These are phyloP conservation scores for Sclerospora graminicola DNA, from an alignment of 352 stramenopile genomes.

Conservation along the genomic window DNA sequence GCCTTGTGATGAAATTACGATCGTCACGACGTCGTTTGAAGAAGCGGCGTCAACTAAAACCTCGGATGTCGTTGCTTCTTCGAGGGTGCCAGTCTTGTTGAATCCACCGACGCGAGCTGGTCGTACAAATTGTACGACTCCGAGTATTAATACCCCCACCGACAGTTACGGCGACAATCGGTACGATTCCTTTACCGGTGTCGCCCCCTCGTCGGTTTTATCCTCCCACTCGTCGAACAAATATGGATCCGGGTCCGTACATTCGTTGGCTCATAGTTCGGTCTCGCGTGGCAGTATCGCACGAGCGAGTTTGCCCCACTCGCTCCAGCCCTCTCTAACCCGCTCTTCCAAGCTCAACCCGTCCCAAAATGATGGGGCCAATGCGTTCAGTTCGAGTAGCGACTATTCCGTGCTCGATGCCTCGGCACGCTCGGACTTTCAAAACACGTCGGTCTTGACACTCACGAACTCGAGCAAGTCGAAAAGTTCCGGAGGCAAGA, in stretches of 20 bases:
- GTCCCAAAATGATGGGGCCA: slow-evolving; percentile 11
- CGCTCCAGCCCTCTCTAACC: background rate
- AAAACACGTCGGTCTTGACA: too few species aligned
- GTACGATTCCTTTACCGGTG: slow-evolving; percentile 23
- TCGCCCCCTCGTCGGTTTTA: slow-evolving; percentile 7
- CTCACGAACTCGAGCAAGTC: slow-evolving; percentile 9
- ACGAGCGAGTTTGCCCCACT: background rate
- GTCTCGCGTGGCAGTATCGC: slow-evolving; percentile 14
- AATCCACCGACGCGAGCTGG: slow-evolving; percentile 7
- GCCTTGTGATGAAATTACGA: slow-evolving; percentile 22
- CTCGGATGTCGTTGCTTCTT: slow-evolving; percentile 8
- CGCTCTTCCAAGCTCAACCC: background rate
- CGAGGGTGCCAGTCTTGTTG: slow-evolving; percentile 7
- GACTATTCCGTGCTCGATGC: slow-evolving; percentile 32
- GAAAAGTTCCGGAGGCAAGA: slow-evolving; percentile 1
- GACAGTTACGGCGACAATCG: slow-evolving; percentile 12
- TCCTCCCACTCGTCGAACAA: slow-evolving; percentile 1
- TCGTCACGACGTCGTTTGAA: slow-evolving; percentile 13
- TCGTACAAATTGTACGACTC: background rate
- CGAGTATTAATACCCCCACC: slow-evolving; percentile 19
- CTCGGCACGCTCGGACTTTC: background rate
- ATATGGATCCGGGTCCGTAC: slow-evolving; percentile 2
- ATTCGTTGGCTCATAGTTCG: slow-evolving; percentile 9
- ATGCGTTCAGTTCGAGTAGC: slow-evolving; percentile 20
- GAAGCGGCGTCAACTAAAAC: slow-evolving; percentile 4